A percentile compares a stretch with the other conserved stretches of the same genome.
Evolutionary conservation across 73 alveolate species (phyloP).

Genomic region (Paramecium caudatum): DNA sequence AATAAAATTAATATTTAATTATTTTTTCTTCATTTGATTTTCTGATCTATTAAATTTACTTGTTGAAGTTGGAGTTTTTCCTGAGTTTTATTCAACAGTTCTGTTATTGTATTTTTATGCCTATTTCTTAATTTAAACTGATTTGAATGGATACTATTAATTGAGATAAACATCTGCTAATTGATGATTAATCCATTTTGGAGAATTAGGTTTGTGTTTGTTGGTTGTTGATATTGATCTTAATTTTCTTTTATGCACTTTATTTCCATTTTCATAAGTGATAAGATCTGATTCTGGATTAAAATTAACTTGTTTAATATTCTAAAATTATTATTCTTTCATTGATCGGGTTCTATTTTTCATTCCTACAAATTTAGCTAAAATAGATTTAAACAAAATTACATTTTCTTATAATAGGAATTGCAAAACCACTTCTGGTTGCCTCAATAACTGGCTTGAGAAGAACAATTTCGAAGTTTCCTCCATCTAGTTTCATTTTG

Average conservation of each 20-base stretch:
- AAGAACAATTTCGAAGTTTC: constrained; percentile 3
- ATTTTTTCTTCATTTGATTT: background rate
- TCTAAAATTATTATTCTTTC: constrained; percentile 4
- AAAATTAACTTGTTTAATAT: background rate
- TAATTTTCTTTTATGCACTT: constrained; percentile 2
- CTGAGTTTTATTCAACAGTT: constrained; percentile 26
- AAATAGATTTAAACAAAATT: background rate
- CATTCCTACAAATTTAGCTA: constrained; percentile 28
- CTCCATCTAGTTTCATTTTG: background rate
- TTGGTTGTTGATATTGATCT: constrained; percentile 57
- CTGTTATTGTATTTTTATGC: background rate
- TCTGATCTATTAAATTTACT: background rate
- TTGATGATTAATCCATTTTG: constrained; percentile 34
- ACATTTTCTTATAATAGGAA: constrained; percentile 67
- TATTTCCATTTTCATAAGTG: background rate
- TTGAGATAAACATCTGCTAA: constrained; percentile 21
- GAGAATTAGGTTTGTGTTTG: constrained; percentile 37
- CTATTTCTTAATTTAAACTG: background rate
- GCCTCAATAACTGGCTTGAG: constrained; percentile 57
- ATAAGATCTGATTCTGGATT: background rate
- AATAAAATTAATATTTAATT: background rate
- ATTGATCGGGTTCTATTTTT: constrained; percentile 30
- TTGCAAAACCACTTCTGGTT: constrained; percentile 24
- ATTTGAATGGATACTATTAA: constrained; percentile 14
- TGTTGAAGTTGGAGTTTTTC: background rate